Evolutionary conservation across 2,329 filamentous ascomycete genomes (phyloP).

Genomic region (Corinectria fuckeliana): DNA sequence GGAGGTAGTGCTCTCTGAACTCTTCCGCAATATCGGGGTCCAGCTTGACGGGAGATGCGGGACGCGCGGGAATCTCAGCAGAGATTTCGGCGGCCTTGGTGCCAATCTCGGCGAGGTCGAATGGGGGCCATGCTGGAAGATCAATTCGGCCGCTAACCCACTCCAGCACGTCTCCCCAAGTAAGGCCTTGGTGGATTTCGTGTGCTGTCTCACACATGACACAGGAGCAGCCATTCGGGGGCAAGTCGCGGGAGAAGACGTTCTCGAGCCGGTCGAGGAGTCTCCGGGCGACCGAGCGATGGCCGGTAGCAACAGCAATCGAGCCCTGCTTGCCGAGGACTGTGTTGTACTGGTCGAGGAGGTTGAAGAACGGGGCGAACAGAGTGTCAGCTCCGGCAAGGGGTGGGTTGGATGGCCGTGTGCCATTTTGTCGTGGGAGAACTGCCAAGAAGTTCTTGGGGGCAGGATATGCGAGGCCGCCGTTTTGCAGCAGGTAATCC

Average conservation of each 20-base stretch:
- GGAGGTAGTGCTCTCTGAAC: constrained; percentile 89
- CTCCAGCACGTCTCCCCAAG: constrained; percentile 95
- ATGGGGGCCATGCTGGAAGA: constrained; percentile 87
- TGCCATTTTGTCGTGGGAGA: constrained; percentile 62
- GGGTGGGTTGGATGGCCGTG: constrained; percentile 67
- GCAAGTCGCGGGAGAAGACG: constrained; percentile 92
- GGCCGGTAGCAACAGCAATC: constrained; percentile 92
- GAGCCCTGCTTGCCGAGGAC: constrained; percentile 87
- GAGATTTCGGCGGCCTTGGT: constrained; percentile 65
- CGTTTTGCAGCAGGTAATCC: constrained; percentile 90
- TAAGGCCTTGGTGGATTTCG: constrained; percentile 74
- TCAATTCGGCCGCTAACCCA: constrained; percentile 88
- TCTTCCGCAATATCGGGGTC: constrained; percentile 95
- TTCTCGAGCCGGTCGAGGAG: constrained; percentile 90
- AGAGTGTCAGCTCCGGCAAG: constrained; percentile 73
- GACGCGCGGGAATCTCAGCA: constrained; percentile 65
- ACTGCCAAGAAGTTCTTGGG: constrained; percentile 76
- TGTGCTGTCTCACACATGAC: constrained; percentile 75
- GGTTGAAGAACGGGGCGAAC: constrained; percentile 81
- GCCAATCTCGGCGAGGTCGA: constrained; percentile 71
- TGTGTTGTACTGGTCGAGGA: constrained; percentile 84
- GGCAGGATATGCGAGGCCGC: constrained; percentile 75
- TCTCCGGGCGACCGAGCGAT: constrained; percentile 89
- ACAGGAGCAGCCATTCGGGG: constrained; percentile 83
- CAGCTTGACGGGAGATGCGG: constrained; percentile 72